A percentile compares a stretch with the other conserved stretches of the same genome.
Conservation (phyloP, 495 filamentous ascomycete species). For the Pseudotulostoma volvatum region DNA sequence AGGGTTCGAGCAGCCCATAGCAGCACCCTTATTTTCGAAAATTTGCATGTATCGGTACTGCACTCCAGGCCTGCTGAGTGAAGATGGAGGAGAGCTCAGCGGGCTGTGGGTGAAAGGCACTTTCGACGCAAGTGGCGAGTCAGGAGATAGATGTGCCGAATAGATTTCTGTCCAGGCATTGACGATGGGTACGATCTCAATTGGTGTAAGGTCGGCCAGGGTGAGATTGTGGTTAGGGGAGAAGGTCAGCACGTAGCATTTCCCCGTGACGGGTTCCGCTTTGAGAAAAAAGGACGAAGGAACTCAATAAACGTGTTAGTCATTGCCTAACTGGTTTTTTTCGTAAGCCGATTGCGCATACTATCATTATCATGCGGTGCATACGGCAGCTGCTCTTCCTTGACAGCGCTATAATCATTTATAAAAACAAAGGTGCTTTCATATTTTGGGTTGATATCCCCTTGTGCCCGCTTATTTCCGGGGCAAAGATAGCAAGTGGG, state of each 20-base stretch:
- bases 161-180: conserved; percentile 83
- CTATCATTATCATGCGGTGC: conserved; percentile 34
- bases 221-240: conserved; percentile 80
- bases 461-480: conserved; percentile 79
- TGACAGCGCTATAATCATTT: conserved; percentile 95
- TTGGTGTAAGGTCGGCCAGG: conserved; percentile 62
- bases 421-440: conserved; percentile 82
- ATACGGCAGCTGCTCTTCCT: conserved; percentile 72
- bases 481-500: conserved; percentile 92
- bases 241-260: conserved; percentile 96
- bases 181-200: conserved; percentile 58
- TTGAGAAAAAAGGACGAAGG: conserved; percentile 64
- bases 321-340: neutral
- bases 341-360: conserved; percentile 10
- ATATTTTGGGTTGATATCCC: conserved; percentile 77
- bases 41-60: conserved; percentile 98
- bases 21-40: conserved; percentile 95
- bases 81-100: conserved; percentile 29
- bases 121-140: conserved; percentile 43
- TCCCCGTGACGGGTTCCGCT: conserved; percentile 76
- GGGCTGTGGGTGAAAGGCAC: conserved; percentile 31
- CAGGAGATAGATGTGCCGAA: conserved; percentile 55
- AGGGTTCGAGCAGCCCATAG: conserved; percentile 98
- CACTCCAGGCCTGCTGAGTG: conserved; percentile 39
- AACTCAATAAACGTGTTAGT: conserved; percentile 24